Percentiles rank a stretch among this genome's conserved stretches.
Conservation (phyloP, 169 alveolate species). For the Plasmodium inui region DNA sequence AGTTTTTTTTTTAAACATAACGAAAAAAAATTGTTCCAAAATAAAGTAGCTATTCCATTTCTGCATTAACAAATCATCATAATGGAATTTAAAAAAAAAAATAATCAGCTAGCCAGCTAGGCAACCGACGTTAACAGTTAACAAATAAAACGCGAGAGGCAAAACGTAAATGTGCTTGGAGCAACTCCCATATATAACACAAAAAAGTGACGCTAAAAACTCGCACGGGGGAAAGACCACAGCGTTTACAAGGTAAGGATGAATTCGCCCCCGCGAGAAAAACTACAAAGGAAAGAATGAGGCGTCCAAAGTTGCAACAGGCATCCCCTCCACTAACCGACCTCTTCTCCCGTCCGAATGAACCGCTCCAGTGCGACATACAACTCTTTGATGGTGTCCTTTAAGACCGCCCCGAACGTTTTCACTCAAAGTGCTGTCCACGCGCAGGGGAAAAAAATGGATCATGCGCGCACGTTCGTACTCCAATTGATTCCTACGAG, state of each 20-base stretch:
- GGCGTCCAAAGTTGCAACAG: not conserved
- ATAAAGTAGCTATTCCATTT: conserved; percentile 1
- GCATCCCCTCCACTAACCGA: not conserved
- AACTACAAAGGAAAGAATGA: not conserved
- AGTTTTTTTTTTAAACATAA: conserved; percentile 15
- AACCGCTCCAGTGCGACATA: not conserved
- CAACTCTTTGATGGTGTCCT: not conserved
- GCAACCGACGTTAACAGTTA: not conserved
- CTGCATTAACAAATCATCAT: conserved; percentile 24
- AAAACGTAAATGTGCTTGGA: not conserved
- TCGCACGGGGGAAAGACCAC: not conserved
- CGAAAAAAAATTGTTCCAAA: conserved; percentile 30
- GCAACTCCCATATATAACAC: not conserved
- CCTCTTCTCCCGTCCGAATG: not conserved
- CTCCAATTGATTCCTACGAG: not conserved
- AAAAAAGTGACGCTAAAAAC: not conserved
- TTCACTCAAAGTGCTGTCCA: not conserved
- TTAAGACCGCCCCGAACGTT: not conserved
- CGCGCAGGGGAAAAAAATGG: not conserved
- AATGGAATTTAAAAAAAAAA: conserved; percentile 15
- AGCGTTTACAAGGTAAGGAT: not conserved
- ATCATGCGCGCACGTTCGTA: not conserved
- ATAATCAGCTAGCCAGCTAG: not conserved
- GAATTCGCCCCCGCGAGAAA: not conserved
- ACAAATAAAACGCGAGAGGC: not conserved